These are phyloP conservation scores for Pichia sp. DNA, from an alignment of 1,139 yeast species.

Conservation along the genomic window DNA sequence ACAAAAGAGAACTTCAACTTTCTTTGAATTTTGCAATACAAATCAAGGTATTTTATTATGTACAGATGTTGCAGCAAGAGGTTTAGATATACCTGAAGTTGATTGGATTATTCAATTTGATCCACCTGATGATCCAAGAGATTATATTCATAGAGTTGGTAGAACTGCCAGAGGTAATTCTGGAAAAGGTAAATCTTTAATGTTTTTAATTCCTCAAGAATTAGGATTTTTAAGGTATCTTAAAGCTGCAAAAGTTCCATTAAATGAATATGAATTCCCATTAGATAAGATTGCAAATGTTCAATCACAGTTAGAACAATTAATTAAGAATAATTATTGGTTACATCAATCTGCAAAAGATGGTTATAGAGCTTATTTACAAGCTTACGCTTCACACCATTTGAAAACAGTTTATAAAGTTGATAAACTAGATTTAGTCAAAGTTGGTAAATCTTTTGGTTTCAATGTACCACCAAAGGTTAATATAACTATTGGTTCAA, in stretches of 20 bases:
- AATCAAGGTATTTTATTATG: constrained; percentile 87
- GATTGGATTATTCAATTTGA: constrained; percentile 97
- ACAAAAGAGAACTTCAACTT: constrained; percentile 95
- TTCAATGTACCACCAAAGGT: constrained; percentile 96
- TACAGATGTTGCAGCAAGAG: constrained; percentile 98
- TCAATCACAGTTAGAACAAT: constrained; percentile 85
- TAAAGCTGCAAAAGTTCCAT: constrained; percentile 94
- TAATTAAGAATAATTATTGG: constrained; percentile 88
- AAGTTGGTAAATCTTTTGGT: constrained; percentile 94
- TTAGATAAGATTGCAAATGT: constrained; percentile 89
- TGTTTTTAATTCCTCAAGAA: constrained; percentile 92
- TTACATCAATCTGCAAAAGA: constrained; percentile 94
- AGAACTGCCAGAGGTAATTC: constrained; percentile 94
- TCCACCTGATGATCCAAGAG: constrained; percentile 99
- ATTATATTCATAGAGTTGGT: constrained; percentile 95
- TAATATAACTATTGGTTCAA: constrained; percentile 89
- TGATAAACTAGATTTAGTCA: constrained; percentile 86
- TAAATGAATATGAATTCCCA: constrained; percentile 96
- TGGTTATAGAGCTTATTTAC: constrained; percentile 92
- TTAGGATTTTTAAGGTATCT: constrained; percentile 89
- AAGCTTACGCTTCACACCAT: constrained; percentile 95
- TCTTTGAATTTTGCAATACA: constrained; percentile 96
- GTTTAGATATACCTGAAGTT: constrained; percentile 93
- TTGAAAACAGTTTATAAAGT: constrained; percentile 93
- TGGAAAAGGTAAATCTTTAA: constrained; percentile 88